These are phyloP conservation scores for Deinandra increscens DNA, from an alignment of 129 eudicot genomes.

Conservation along the genomic window DNA sequence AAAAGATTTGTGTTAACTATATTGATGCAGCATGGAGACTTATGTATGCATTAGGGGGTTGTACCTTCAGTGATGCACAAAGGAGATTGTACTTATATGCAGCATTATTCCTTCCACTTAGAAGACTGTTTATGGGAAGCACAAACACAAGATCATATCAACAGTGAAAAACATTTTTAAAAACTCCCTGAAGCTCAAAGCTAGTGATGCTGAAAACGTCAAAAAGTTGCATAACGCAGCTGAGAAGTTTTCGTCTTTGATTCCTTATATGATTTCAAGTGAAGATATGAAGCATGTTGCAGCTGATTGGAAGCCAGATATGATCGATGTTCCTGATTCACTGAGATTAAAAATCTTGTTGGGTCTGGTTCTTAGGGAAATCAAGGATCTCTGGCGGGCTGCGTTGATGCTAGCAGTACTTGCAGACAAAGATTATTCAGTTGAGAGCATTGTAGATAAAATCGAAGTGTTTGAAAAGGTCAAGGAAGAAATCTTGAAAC, in stretches of 20 bases:
- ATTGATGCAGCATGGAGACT: constrained; percentile 67
- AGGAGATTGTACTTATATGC: constrained; percentile 67
- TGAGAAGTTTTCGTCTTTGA: constrained; percentile 54
- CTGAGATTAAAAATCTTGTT: constrained; percentile 50
- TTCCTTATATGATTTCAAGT: constrained; percentile 46
- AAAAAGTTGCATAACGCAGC: constrained; percentile 52
- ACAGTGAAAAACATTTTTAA: constrained; percentile 49
- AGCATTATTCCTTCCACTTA: constrained; percentile 70
- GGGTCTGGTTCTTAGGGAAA: constrained; percentile 68
- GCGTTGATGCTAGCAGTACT: constrained; percentile 50
- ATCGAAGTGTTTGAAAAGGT: neutral
- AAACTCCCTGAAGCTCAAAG: constrained; percentile 66
- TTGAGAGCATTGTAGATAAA: constrained; percentile 4
- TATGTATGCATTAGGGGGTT: constrained; percentile 42
- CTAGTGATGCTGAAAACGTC: constrained; percentile 69
- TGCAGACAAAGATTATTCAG: constrained; percentile 1
- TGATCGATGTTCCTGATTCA: constrained; percentile 51
- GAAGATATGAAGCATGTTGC: constrained; percentile 44
- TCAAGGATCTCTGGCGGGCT: constrained; percentile 77
- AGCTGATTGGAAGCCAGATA: constrained; percentile 48
- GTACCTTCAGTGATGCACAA: constrained; percentile 51
- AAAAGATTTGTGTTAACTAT: constrained; percentile 61
- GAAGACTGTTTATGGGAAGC: constrained; percentile 40
- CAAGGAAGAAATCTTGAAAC: constrained; percentile 24
- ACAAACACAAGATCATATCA: constrained; percentile 55